Conservation (phyloP, 1,139 yeast species). For the Suhomyces bolitotheri region DNA sequence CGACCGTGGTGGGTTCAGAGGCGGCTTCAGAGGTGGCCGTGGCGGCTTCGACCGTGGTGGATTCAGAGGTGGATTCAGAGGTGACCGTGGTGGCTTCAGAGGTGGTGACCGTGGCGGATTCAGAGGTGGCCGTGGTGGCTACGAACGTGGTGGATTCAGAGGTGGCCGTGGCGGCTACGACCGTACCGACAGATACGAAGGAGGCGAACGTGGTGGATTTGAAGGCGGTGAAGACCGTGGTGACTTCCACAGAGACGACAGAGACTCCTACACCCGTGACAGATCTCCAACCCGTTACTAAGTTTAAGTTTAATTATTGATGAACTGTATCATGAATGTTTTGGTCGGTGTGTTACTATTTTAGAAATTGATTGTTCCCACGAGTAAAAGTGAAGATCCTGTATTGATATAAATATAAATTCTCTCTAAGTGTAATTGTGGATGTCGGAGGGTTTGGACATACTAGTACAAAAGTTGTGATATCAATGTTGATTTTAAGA, state of each 20-base stretch:
- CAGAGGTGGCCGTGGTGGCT: conserved; percentile 34
- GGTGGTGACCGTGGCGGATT: conserved; percentile 25
- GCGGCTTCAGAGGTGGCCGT: conserved; percentile 35
- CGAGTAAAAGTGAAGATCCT: conserved; percentile 11
- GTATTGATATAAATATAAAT: conserved; percentile 13
- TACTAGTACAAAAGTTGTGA: not conserved
- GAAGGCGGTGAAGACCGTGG: conserved; percentile 40
- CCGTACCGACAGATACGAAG: conserved; percentile 30
- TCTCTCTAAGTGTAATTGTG: conserved; percentile 11
- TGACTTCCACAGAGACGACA: conserved; percentile 36
- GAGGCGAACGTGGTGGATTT: conserved; percentile 37
- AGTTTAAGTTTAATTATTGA: too few relatives aligned
- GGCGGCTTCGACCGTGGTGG: conserved; percentile 25
- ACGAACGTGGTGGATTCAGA: conserved; percentile 22
- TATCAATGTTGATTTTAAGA: too few relatives aligned
- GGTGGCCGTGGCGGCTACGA: conserved; percentile 41
- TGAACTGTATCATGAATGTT: conserved; percentile 3
- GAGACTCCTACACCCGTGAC: conserved; percentile 53
- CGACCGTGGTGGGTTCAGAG: conserved; percentile 41
- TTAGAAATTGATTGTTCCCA: conserved; percentile 10
- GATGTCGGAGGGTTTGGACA: conserved; percentile 1
- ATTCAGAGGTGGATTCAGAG: conserved; percentile 21
- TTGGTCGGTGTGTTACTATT: conserved; percentile 9
- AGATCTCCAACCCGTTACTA: conserved; percentile 61
- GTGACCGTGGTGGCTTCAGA: conserved; percentile 27